Base-by-base conservation (phyloP, 192 early-diverging fungal species). In the Entomortierella lignicola region DNA sequence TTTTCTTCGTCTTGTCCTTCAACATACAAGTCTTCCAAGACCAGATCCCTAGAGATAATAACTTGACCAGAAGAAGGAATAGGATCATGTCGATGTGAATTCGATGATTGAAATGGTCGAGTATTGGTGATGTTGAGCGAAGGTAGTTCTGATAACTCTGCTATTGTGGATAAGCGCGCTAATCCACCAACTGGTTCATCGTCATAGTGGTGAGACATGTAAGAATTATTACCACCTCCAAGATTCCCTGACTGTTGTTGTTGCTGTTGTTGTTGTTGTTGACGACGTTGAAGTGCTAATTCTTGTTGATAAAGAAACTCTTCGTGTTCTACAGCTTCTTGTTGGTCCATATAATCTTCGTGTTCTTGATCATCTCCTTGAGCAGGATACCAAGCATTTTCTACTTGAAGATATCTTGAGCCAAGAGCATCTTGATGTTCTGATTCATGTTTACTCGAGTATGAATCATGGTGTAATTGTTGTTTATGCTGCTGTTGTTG, bases 21-120 rank as follows among this genome's bases (percentile, higher is more conserved):
- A 8, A 79, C 74, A 60, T 42, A 79, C 8, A 79, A 30, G 21
- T 79, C 74, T 54, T 79, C 74, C n/a, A 79, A 23, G 15, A 59
- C 67, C 1, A 79, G 67, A 32, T 79, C 74, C 1, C 74, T 43
- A 13, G 72, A 75, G 39, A 75, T 63, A 31, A 75, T 37, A 39
- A 62, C 47, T 29, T 50, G 58, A 15, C 72, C 64, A 2, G 68
- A 55, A 1, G 67, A 42, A 11, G 60, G 57, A 25, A 57, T 13
- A 26, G 62, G 54, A 32, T 47, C 39, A 30, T 41, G 29, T 43
- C 42, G 61, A 37, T 58, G 55, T 18, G 53, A 42, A n/a, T n/a
- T n/a, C 10, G 34, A 37, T 7, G 34, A 37, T 29, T 54, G 52
- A 29, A 5, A 7, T 26, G 6, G 43, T 63, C 29, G 60, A 42